A percentile compares a stretch with the other conserved stretches of the same genome.
Conservation (phyloP, 306 rosid genomes). For the Castanea crenata region DNA sequence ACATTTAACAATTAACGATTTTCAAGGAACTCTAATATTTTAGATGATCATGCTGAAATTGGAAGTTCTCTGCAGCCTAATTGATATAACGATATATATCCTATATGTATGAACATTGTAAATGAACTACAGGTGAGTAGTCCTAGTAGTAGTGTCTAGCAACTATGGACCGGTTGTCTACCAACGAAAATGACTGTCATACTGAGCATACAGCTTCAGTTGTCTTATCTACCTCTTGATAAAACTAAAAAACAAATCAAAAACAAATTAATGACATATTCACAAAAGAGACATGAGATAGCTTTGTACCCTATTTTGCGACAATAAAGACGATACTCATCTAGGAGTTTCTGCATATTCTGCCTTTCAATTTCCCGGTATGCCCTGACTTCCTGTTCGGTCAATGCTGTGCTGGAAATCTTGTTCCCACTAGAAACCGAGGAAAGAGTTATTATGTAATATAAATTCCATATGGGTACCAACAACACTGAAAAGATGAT, state of each 20-base stretch:
- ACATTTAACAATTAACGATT: constrained; percentile 1
- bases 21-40: constrained; percentile 3
- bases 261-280: constrained; percentile 1
- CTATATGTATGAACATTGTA: background rate
- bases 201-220: too few species aligned
- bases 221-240: too few species aligned
- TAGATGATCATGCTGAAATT: background rate
- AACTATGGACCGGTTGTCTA: background rate
- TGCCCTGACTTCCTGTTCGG: constrained; percentile 26
- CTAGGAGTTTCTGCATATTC: constrained; percentile 44
- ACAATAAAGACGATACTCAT: constrained; percentile 48
- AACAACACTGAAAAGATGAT: background rate
- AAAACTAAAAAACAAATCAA: background rate
- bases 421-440: constrained; percentile 20
- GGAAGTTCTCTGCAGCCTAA: background rate
- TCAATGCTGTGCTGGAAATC: constrained; percentile 25
- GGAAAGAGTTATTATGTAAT: background rate
- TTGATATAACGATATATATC: background rate
- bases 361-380: constrained; percentile 36
- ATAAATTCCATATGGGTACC: background rate
- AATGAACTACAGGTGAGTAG: background rate
- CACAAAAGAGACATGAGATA: constrained; percentile 3
- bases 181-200: background rate
- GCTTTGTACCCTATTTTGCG: constrained; percentile 45
- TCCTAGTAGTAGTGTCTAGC: background rate